These are phyloP conservation scores for Ambrosia hybrid DNA, from an alignment of 140 eudicot species.

Conservation along the genomic window DNA sequence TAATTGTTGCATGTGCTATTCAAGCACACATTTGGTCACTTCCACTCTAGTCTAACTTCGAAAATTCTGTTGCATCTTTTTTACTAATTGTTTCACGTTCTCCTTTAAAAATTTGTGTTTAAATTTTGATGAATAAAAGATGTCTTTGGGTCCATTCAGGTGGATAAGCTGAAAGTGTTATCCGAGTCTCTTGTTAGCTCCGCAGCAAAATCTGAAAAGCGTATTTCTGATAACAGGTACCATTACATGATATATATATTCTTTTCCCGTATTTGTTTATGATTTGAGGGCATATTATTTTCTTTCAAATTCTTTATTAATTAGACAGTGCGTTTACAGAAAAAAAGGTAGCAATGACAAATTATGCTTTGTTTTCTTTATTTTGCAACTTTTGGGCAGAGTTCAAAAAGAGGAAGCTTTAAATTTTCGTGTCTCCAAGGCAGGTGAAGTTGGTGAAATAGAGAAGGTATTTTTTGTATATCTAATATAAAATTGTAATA, in stretches of 20 bases:
- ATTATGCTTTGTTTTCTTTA: constrained; percentile 6
- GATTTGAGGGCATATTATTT: neutral
- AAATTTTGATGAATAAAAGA: constrained; percentile 17
- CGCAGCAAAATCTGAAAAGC: constrained; percentile 72
- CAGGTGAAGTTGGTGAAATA: constrained; percentile 80
- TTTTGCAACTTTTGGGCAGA: constrained; percentile 43
- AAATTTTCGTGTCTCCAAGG: constrained; percentile 82
- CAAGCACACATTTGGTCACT: neutral
- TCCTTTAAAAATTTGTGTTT: neutral
- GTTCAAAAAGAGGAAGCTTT: constrained; percentile 94
- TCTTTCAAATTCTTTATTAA: constrained; percentile 4
- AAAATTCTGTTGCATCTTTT: neutral
- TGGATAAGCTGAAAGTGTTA: constrained; percentile 89
- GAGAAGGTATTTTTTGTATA: constrained; percentile 67
- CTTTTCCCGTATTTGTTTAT: constrained; percentile 3
- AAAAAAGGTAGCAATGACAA: neutral
- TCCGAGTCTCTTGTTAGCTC: constrained; percentile 90
- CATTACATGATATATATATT: neutral
- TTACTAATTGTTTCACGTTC: neutral
- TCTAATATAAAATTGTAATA: neutral
- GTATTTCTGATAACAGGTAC: constrained; percentile 87
- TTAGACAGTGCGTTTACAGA: neutral
- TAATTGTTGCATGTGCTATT: neutral
- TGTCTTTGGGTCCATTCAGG: constrained; percentile 43
- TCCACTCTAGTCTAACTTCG: neutral